phyloP scores from a whole-genome alignment of 2,329 filamentous ascomycete genomes.

The Xylaria sp. region DNA sequence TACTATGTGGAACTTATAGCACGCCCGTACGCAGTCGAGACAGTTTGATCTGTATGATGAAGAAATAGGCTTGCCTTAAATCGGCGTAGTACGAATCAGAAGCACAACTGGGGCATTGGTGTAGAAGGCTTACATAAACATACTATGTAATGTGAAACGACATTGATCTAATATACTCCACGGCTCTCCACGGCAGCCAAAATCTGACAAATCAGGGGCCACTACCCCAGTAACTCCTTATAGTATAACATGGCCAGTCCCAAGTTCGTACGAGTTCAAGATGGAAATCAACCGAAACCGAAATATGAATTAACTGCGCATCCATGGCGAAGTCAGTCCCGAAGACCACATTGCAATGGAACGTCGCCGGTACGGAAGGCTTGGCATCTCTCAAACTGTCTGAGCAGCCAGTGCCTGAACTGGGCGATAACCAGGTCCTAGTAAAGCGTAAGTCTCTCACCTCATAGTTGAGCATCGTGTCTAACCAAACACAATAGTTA shows the following conservation, averaged over 20 bases:
- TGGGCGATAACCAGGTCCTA: constrained; percentile 39
- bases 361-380: constrained; percentile 30
- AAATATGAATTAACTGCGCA: background rate
- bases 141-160: background rate
- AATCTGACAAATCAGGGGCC: background rate
- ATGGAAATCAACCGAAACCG: background rate
- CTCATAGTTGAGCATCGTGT: background rate
- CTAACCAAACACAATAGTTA: constrained; percentile 25
- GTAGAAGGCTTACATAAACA: too few species aligned
- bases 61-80: too few species aligned
- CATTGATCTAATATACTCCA: background rate
- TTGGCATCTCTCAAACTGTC: constrained; percentile 27
- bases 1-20: too few species aligned
- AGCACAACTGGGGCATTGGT: too few species aligned
- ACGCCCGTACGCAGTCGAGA: too few species aligned
- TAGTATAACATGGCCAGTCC: background rate
- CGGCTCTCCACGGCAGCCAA: background rate
- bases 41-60: too few species aligned
- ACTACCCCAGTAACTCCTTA: background rate
- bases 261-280: background rate
- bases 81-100: too few species aligned
- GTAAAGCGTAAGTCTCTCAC: constrained; percentile 32
- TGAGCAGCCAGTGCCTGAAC: constrained; percentile 29
- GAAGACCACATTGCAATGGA: constrained; percentile 34
- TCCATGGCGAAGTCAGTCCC: constrained; percentile 23